These are phyloP conservation scores for Xylaria sp. DNA, from an alignment of 2,329 filamentous ascomycete species.

Conservation along the genomic window DNA sequence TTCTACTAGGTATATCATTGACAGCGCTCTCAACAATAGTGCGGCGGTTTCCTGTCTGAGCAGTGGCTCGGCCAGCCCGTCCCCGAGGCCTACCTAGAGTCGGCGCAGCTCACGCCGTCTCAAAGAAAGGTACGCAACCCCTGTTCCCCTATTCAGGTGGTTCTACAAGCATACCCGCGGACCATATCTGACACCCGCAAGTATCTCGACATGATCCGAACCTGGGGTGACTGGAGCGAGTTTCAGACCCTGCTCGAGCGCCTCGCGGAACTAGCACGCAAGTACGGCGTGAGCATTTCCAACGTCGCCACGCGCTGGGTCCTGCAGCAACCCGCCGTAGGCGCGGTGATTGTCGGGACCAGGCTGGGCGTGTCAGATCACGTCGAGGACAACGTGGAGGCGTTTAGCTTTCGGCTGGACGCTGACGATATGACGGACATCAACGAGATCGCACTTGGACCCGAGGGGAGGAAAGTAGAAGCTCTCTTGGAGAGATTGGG, in stretches of 20 bases:
- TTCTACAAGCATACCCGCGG: not conserved
- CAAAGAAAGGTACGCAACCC: slow-evolving; percentile 37
- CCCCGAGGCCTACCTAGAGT: slow-evolving; percentile 38
- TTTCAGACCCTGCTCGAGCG: slow-evolving; percentile 36
- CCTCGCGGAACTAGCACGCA: slow-evolving; percentile 29
- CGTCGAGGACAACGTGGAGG: slow-evolving; percentile 32
- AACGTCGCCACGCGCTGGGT: slow-evolving; percentile 41
- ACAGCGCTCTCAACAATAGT: slow-evolving; percentile 25
- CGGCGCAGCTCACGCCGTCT: slow-evolving; percentile 38
- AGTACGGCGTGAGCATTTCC: slow-evolving; percentile 34
- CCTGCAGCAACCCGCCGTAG: slow-evolving; percentile 37
- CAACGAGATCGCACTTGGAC: slow-evolving; percentile 28
- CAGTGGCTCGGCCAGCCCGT: slow-evolving; percentile 37
- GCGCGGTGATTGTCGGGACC: slow-evolving; percentile 41
- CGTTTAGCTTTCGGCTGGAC: slow-evolving; percentile 32
- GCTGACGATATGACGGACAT: slow-evolving; percentile 31
- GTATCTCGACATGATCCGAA: slow-evolving; percentile 39
- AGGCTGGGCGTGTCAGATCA: slow-evolving; percentile 35
- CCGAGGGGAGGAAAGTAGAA: slow-evolving; percentile 13
- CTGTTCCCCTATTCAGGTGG: not conserved
- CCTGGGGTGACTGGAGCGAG: slow-evolving; percentile 36
- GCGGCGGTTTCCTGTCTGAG: slow-evolving; percentile 41
- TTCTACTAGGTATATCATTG: not conserved
- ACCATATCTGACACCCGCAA: slow-evolving; percentile 8
- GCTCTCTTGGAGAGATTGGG: slow-evolving; percentile 33